phyloP scores from a whole-genome alignment of 805 yeast genomes.

The Ogataea naganishii region DNA sequence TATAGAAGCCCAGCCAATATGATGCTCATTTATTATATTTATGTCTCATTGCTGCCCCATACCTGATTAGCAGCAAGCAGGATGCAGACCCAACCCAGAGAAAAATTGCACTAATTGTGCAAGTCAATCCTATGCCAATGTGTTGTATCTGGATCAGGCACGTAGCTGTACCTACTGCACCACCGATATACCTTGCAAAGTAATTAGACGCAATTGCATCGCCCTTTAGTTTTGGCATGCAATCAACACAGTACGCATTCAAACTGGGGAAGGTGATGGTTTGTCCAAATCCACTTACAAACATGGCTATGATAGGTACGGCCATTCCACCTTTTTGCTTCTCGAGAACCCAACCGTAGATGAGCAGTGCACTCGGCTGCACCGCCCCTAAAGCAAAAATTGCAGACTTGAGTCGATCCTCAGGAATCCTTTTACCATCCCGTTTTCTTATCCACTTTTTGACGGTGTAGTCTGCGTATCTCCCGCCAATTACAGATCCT shows the following conservation, averaged over 20 bases:
- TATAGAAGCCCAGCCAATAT: too few species aligned
- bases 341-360: constrained; percentile 48
- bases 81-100: constrained; percentile 29
- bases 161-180: constrained; percentile 43
- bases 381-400: constrained; percentile 31
- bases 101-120: constrained; percentile 38
- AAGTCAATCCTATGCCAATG: constrained; percentile 52
- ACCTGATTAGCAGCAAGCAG: constrained; percentile 24
- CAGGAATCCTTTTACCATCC: constrained; percentile 38
- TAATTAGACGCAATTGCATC: constrained; percentile 51
- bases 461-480: constrained; percentile 41
- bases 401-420: constrained; percentile 39
- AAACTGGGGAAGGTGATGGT: constrained; percentile 42
- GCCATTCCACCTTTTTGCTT: constrained; percentile 46
- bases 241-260: constrained; percentile 52
- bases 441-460: constrained; percentile 31
- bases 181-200: constrained; percentile 38
- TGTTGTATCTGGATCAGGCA: constrained; percentile 34
- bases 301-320: constrained; percentile 41
- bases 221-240: constrained; percentile 44
- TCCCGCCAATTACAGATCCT: constrained; percentile 46
- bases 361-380: constrained; percentile 34
- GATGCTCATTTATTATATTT: too few species aligned
- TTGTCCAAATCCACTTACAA: constrained; percentile 40
- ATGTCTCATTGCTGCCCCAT: constrained; percentile 30